Percentiles rank a stretch among this genome's conserved stretches.
Conservation (phyloP, 768 basidiomycete species). For the Leccinellum rugosiceps region DNA sequence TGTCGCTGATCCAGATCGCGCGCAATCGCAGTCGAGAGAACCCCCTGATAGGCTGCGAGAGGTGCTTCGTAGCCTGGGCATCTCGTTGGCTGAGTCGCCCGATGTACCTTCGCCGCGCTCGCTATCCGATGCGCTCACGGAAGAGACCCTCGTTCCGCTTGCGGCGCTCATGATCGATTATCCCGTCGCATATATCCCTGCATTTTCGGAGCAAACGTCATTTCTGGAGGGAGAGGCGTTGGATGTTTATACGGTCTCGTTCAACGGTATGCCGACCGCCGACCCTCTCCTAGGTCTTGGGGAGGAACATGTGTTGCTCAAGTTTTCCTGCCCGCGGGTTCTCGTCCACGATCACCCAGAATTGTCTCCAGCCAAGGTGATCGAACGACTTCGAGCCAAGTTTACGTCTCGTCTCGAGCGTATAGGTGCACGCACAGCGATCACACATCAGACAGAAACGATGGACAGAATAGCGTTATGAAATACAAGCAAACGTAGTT, state of each 20-base stretch:
- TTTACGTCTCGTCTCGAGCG: conserved; percentile 34
- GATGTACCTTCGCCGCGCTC: conserved; percentile 25
- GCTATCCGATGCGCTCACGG: conserved; percentile 27
- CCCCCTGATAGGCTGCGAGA: conserved; percentile 12
- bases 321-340: conserved; percentile 55
- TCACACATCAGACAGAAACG: conserved; percentile 36
- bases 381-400: conserved; percentile 29
- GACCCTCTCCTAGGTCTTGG: neutral
- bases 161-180: conserved; percentile 63
- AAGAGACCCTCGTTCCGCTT: conserved; percentile 42
- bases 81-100: conserved; percentile 3
- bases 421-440: conserved; percentile 15
- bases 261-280: conserved; percentile 1
- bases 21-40: conserved; percentile 8
- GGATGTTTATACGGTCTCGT: conserved; percentile 44
- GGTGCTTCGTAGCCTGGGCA: conserved; percentile 10
- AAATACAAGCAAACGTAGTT: conserved; percentile 20
- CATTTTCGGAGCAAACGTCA: conserved; percentile 31
- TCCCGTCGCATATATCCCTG: conserved; percentile 53
- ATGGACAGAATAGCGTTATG: conserved; percentile 49
- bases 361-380: conserved; percentile 23
- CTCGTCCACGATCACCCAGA: conserved; percentile 13
- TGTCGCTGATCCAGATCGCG: neutral
- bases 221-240: conserved; percentile 48
- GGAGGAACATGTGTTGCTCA: conserved; percentile 41